Conservation (phyloP, 1,139 yeast species). For the Suhomyces guaymorum region DNA sequence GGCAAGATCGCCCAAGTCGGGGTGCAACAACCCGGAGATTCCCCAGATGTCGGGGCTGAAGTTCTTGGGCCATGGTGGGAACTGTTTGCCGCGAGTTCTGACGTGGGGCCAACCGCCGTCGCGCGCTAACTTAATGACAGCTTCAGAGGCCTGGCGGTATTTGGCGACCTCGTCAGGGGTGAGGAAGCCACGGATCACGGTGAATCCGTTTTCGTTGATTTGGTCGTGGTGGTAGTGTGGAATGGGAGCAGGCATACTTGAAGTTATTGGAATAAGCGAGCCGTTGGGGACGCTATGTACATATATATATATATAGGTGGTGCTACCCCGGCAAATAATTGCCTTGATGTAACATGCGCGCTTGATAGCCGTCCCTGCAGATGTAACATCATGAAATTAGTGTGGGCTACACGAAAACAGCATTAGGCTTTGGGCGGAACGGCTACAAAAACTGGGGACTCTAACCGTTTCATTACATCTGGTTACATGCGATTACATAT, state of each 20-base stretch:
- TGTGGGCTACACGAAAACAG: too few species aligned
- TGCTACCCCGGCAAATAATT: too few species aligned
- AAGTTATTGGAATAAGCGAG: too few species aligned
- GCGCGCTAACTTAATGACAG: constrained; percentile 48
- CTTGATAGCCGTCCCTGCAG: neutral
- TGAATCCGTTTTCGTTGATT: constrained; percentile 47
- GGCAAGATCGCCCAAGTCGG: constrained; percentile 44
- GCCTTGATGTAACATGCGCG: constrained; percentile 3
- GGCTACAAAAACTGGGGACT: too few species aligned
- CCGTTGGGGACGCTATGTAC: neutral
- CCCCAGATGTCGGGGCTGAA: constrained; percentile 63
- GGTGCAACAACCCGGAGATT: constrained; percentile 51
- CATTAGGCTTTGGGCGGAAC: too few species aligned
- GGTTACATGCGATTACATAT: too few species aligned
- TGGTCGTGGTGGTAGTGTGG: constrained; percentile 23
- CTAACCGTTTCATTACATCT: too few species aligned
- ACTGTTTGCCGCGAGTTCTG: constrained; percentile 56
- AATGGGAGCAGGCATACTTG: constrained; percentile 10
- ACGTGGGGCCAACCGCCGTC: constrained; percentile 55
- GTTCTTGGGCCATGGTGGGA: constrained; percentile 61
- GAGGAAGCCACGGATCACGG: constrained; percentile 44
- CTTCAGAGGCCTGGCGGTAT: constrained; percentile 41
- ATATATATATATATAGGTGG: too few species aligned
- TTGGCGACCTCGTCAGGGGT: constrained; percentile 41
- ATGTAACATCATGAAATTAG: too few species aligned